These are phyloP conservation scores for Phytophthora megakarya DNA, from an alignment of 352 stramenopile genomes.

Conservation along the genomic window DNA sequence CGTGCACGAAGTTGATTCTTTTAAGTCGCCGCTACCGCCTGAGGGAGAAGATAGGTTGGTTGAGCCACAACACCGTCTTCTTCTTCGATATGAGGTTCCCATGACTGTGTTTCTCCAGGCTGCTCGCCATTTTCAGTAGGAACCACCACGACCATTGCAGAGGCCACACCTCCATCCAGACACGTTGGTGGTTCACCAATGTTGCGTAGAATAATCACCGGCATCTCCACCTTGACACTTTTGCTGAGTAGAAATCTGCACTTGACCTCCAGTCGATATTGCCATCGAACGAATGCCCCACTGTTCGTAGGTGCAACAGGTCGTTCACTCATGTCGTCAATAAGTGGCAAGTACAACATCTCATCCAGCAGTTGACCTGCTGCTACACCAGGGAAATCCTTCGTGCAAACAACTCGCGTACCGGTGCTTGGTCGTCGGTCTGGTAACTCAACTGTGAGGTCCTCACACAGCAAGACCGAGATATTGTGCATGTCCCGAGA, in stretches of 20 bases:
- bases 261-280: slow-evolving; percentile 42
- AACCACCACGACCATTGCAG: slow-evolving; percentile 29
- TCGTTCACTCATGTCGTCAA: slow-evolving; percentile 20
- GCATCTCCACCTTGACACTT: slow-evolving; percentile 44
- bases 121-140: neutral
- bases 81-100: slow-evolving; percentile 9
- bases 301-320: slow-evolving; percentile 36
- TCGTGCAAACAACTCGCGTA: slow-evolving; percentile 28
- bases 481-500: slow-evolving; percentile 39
- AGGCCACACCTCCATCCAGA: neutral
- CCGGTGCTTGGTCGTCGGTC: slow-evolving; percentile 29
- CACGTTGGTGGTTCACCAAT: slow-evolving; percentile 14
- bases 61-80: slow-evolving; percentile 7
- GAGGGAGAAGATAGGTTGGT: slow-evolving; percentile 17
- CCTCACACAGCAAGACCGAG: slow-evolving; percentile 38
- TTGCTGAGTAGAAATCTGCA: slow-evolving; percentile 41
- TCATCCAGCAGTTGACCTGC: slow-evolving; percentile 36
- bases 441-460: slow-evolving; percentile 36
- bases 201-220: slow-evolving; percentile 35
- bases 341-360: slow-evolving; percentile 30
- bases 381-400: slow-evolving; percentile 32
- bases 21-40: slow-evolving; percentile 20
- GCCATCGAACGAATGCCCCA: slow-evolving; percentile 36
- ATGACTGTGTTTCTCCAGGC: neutral
- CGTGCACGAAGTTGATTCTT: neutral